These are phyloP conservation scores for Pseudogymnoascus sp. DNA, from an alignment of 2,329 filamentous ascomycete species.

Conservation along the genomic window DNA sequence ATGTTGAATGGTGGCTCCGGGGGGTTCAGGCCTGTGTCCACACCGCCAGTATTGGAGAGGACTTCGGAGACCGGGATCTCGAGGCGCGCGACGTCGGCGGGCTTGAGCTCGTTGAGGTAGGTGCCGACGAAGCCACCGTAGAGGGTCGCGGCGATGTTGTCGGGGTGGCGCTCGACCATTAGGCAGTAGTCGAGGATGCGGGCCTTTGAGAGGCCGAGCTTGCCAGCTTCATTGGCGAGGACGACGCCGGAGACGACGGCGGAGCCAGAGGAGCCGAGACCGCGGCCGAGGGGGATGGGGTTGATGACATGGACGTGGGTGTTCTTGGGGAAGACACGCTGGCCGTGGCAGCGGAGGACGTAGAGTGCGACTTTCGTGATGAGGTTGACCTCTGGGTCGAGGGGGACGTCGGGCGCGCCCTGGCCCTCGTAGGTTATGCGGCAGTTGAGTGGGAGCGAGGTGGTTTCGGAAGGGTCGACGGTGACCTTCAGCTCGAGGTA, in stretches of 20 bases:
- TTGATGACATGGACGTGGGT: constrained; percentile 94
- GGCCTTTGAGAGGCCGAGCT: constrained; percentile 66
- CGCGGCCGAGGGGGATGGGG: constrained; percentile 85
- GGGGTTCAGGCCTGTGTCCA: constrained; percentile 79
- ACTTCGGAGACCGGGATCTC: constrained; percentile 95
- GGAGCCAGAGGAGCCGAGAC: constrained; percentile 89
- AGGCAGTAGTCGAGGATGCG: constrained; percentile 90
- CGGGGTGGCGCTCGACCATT: constrained; percentile 92
- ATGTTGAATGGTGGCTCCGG: constrained; percentile 87
- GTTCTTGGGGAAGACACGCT: constrained; percentile 72
- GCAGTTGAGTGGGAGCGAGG: constrained; percentile 69
- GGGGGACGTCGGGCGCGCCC: constrained; percentile 62
- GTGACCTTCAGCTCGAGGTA: constrained; percentile 86
- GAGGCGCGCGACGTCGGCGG: constrained; percentile 79
- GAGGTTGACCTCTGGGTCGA: constrained; percentile 80
- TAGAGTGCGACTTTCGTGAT: constrained; percentile 92
- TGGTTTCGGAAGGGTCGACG: constrained; percentile 49
- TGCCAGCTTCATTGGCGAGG: constrained; percentile 80
- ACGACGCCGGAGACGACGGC: constrained; percentile 94
- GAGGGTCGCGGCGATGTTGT: constrained; percentile 89
- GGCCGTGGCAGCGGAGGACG: constrained; percentile 83
- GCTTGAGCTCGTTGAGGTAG: constrained; percentile 84
- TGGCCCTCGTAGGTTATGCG: constrained; percentile 83
- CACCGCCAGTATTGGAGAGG: constrained; percentile 76
- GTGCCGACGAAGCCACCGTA: constrained; percentile 97